Percentiles rank a stretch among this genome's conserved stretches.
These are phyloP conservation scores for Xylariaceae sp. DNA, from an alignment of 2,329 filamentous ascomycete species.

Conservation along the genomic window DNA sequence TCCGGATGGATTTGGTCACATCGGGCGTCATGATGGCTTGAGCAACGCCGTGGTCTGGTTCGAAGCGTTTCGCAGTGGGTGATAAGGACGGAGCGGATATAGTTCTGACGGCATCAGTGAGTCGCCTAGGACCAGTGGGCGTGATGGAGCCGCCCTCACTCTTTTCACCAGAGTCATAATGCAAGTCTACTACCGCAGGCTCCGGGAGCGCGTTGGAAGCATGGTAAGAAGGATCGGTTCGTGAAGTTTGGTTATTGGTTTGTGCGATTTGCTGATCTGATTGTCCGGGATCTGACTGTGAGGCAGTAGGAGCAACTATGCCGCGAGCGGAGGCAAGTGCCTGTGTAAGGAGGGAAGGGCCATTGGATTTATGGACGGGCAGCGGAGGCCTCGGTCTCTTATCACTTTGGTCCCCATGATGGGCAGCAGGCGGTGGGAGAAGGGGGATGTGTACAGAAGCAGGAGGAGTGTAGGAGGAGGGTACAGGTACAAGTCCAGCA, in stretches of 20 bases:
- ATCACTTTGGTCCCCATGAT: constrained; percentile 35
- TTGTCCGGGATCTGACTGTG: constrained; percentile 22
- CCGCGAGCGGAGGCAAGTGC: constrained; percentile 56
- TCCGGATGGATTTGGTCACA: constrained; percentile 28
- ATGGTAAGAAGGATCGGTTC: constrained; percentile 15
- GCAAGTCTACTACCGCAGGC: constrained; percentile 17
- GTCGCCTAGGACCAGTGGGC: constrained; percentile 28
- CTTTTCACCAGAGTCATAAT: constrained; percentile 32
- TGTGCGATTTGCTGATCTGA: constrained; percentile 18
- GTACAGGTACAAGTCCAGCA: constrained; percentile 9
- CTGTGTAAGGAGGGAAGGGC: constrained; percentile 53
- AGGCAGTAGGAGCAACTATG: constrained; percentile 32
- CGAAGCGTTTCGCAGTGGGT: constrained; percentile 8
- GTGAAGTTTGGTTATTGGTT: constrained; percentile 13
- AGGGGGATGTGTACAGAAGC: constrained; percentile 11
- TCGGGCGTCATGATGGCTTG: constrained; percentile 25
- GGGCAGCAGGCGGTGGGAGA: constrained; percentile 21
- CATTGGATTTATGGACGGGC: constrained; percentile 39
- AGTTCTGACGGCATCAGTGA: constrained; percentile 28
- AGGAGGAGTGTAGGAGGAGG: constrained; percentile 16
- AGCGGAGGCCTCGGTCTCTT: constrained; percentile 44
- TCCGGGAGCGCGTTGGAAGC: constrained; percentile 13
- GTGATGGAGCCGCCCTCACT: constrained; percentile 35
- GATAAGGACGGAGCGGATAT: constrained; percentile 23
- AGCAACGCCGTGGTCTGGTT: too few relatives aligned